Evolutionary conservation across 129 eudicot genomes (phyloP), one percentile per base, ranked within the genome.

Genomic region (Escallonia rubra): DNA sequence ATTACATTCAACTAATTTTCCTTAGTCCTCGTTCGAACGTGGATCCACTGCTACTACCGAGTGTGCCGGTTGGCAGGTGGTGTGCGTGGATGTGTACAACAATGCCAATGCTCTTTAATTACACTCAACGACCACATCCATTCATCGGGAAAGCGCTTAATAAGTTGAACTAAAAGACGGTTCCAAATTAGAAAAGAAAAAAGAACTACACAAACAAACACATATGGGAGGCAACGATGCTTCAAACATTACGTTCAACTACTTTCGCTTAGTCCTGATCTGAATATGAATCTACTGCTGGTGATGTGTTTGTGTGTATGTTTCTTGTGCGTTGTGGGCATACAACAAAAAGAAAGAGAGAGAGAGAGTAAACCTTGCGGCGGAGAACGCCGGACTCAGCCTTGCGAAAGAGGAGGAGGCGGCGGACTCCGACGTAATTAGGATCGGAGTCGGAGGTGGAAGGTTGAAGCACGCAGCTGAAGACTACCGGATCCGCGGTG

Each of bases 391-490:
- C 86, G 47, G 88, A 41, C 34, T 82, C 72, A 8, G 97, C 93
- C 73, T 89, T 94, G 50, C 89, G 93, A 50, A 70, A 74, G 46
- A 94, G 93, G 38, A 94, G 92, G 11, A 94, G 77, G 23, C 99
- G 90, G 41, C 97, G 96, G 67, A 87, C 79, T 15, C 97, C 96
- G 76, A 90, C 55, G 83, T 89, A 89, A 67, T 82, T 78, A 4
- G 77, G 89, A 86, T 89, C 96, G 70, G 95, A 78, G 50, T 79
- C 79, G 39, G 88, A 59, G 8, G 84, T 79, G 54, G 75, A 60
- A 12, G 98, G 96, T 71, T 93, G 98, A 71, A 93, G 96, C 83
- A 89, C 44, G 65, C 97, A 94, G 64, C 96, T 84, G 66, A 82
- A 87, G 64, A 76, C 74, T 76, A 89, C 97, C 8, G 97, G 99